Evolutionary conservation across 1,139 yeast species (phyloP), one percentile per base, ranked within the genome.

Genomic region (Candida neerlandica): DNA sequence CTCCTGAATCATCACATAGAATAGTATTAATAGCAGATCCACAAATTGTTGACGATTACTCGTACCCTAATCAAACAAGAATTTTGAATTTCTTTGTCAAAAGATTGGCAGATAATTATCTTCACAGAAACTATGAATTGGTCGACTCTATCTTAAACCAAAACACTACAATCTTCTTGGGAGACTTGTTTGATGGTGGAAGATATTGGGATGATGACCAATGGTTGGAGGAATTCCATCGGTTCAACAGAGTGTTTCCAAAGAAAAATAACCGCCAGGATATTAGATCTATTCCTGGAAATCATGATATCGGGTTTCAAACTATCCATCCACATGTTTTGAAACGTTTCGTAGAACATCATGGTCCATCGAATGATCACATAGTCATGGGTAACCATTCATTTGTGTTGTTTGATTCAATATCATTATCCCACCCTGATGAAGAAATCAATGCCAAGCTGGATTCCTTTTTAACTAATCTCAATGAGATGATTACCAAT

Each of bases 171-270:
- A 67, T 92, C 5, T 94, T 90, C 62, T 70, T 94, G 42, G 99
- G 99, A 0, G 99, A 94, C 63, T 68, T 92, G 51, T 89, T 92
- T 62, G 99, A 94, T 66, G 98, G 98, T 12, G 99, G 99, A 0
- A 75, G 98, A 51, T 90, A 89, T 53, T 91, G 97, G 96, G 73
- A 69, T 4, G 62, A 63, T 46, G 54, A 58, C 1, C 72, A 67
- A 18, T 94, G 98, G 97, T 62, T 78, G 33, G 69, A 75, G n/a
- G 98, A 94, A 64, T 85, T 78, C 59, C 61, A 65, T 26, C 71
- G 99, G 49, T 94, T 89, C 65, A 78, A 80, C 58, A 58, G 66
- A 1, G 80, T 94, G 1, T 94, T 88, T 63, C 79, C 81, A 16
- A 68, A 68, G 23, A 61, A 80, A 70, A 55, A 70, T 58, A 68